Base-by-base conservation (phyloP, 2,329 filamentous ascomycete genomes). In the Diplodia sapinea region DNA sequence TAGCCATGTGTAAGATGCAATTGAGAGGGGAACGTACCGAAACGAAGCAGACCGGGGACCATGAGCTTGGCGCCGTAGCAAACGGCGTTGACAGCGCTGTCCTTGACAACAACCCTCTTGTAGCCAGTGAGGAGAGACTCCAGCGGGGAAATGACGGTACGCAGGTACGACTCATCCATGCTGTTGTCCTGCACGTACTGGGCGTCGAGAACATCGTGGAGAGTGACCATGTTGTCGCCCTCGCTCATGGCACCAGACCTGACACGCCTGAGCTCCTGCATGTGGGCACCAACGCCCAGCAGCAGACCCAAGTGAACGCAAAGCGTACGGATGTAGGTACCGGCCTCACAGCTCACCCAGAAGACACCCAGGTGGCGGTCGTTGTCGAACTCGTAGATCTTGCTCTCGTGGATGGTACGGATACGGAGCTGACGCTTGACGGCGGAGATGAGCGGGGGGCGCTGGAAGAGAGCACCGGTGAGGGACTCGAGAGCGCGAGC, bases 1-100 rank as follows among this genome's bases (percentile, higher is more conserved):
- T 23, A 29, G 56, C 56, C 50, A 12, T 40, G 33, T 49, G n/a
- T 2, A 65, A 47, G 26, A 15, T 47, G 11, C 15, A 20, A 11
- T 5, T 12, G 51, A 61, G n/a, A 2, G 4, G 50, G 51, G 29
- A 49, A 82, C 88, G 73, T 84, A 92, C 90, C 91, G 79, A 96
- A 98, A 78, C 95, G 89, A 71, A 99, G 83, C 66, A 99, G 87
- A 83, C 95, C 95, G 59, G 95, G 95, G 82, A 98, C 91, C 95
- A 98, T 99, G 71, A 99, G 89, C 86, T 98, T 98, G 57, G 95
- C 95, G 82, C 95, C 95, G 80, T 98, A 98, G 87, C 94, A 97
- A 68, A 99, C 93, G 69, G 95, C 95, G 79, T 97, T 98, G 75
- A 99, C 94, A 33, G 92, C 92, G 75, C 90, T 94, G 79, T 96